phyloP scores from a whole-genome alignment of 1,284 basidiomycete genomes.

The Sphagnurus paluster region DNA sequence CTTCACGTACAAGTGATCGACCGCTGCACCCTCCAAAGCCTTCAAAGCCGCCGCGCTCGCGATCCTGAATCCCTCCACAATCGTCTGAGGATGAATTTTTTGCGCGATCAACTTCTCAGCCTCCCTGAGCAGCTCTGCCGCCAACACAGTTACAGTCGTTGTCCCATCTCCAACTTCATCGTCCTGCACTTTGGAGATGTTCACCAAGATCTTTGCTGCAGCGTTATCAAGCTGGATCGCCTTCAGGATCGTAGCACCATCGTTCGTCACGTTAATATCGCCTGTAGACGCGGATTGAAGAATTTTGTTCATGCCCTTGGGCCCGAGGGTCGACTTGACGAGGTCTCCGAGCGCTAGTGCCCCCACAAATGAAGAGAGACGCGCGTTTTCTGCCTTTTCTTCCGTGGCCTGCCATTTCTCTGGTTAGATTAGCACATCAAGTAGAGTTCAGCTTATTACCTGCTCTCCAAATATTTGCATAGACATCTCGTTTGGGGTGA shows the following conservation, averaged over 20 bases:
- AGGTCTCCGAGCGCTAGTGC: constrained; percentile 96
- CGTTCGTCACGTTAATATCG: constrained; percentile 97
- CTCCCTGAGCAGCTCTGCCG: constrained; percentile 90
- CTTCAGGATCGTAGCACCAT: constrained; percentile 98
- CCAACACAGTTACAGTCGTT: constrained; percentile 91
- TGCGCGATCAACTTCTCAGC: constrained; percentile 93
- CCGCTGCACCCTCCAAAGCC: constrained; percentile 80
- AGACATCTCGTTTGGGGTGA: constrained; percentile 31
- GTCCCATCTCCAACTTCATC: constrained; percentile 99
- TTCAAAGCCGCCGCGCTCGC: constrained; percentile 86
- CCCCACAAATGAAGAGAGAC: constrained; percentile 97
- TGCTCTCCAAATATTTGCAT: constrained; percentile 35
- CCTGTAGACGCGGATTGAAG: constrained; percentile 90
- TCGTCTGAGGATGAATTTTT: constrained; percentile 98
- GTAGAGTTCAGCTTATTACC: constrained; percentile 14
- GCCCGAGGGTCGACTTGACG: constrained; percentile 97
- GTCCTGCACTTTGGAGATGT: constrained; percentile 99
- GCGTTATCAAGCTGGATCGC: constrained; percentile 98
- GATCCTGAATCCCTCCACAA: constrained; percentile 97
- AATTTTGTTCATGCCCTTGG: constrained; percentile 97
- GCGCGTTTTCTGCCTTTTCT: constrained; percentile 98
- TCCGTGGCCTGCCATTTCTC: constrained; percentile 77
- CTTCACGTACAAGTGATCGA: constrained; percentile 80
- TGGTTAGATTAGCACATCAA: constrained; percentile 8
- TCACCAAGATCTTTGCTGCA: constrained; percentile 98